Percentiles rank a stretch among this genome's conserved stretches.
These are phyloP conservation scores for Eucalyptus cloeziana DNA, from an alignment of 345 rosid species.

Conservation along the genomic window DNA sequence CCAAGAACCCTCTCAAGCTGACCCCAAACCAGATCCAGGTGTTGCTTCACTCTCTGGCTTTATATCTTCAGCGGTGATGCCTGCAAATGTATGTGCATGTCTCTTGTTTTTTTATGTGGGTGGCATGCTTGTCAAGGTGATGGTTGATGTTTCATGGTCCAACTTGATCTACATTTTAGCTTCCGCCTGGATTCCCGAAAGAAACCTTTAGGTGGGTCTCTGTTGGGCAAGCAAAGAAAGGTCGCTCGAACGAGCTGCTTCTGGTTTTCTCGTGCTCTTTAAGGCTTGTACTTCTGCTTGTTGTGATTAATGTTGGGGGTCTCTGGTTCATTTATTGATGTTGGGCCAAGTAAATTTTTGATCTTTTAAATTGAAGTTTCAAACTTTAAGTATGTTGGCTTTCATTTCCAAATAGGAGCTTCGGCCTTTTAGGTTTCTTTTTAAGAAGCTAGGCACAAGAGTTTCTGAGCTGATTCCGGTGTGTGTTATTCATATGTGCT, in stretches of 20 bases:
- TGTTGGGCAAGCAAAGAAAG: not conserved
- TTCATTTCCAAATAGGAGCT: not conserved
- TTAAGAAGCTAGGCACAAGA: not conserved
- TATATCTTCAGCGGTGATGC: not conserved
- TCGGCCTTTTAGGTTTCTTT: not conserved
- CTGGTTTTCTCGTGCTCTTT: not conserved
- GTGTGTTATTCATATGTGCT: not conserved
- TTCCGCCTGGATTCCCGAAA: not conserved
- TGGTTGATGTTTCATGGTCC: not conserved
- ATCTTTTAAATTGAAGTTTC: not conserved
- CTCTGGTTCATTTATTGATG: not conserved
- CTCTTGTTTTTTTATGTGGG: too few species aligned
- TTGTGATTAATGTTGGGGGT: not conserved
- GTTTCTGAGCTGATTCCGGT: not conserved
- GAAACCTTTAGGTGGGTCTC: not conserved
- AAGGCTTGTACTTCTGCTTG: not conserved
- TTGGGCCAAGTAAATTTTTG: not conserved
- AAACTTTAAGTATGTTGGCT: not conserved
- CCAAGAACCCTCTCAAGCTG: conserved; percentile 40
- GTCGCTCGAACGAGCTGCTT: not conserved
- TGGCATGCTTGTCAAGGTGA: not conserved
- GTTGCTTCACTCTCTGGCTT: not conserved
- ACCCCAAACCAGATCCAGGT: conserved; percentile 59
- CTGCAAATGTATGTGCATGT: not conserved
- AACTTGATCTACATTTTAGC: not conserved